Conservation (phyloP, 148 eudicot species). For the Spergularia bocconei region DNA sequence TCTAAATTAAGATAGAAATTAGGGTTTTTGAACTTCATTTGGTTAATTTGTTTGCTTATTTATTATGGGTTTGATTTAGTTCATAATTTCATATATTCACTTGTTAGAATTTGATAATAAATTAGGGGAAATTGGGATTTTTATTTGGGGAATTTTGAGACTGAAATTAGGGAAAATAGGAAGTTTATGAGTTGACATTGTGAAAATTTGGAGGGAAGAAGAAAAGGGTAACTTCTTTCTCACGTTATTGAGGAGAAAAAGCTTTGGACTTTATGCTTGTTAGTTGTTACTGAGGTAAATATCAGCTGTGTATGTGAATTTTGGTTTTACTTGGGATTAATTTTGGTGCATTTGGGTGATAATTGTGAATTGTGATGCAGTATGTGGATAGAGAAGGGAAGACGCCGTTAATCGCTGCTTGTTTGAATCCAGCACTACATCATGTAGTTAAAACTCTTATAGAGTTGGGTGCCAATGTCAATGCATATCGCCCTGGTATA, state of each 20-base stretch:
- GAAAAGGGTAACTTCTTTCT: no score
- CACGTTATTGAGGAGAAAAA: no score
- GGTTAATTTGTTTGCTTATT: not conserved
- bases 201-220: no score
- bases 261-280: no score
- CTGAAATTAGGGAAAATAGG: not conserved
- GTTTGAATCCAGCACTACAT: slow-evolving; percentile 58
- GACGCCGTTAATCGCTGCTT: slow-evolving; percentile 81
- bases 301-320: no score
- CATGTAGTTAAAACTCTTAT: slow-evolving; percentile 74
- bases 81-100: not conserved
- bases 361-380: slow-evolving; percentile 44
- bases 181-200: not conserved
- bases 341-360: not conserved
- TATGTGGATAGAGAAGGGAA: slow-evolving; percentile 87
- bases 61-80: not conserved
- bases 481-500: slow-evolving; percentile 86
- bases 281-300: no score
- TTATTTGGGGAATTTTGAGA: not conserved
- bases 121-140: not conserved
- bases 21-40: not conserved
- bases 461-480: slow-evolving; percentile 93
- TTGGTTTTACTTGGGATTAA: not conserved
- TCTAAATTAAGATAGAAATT: not conserved
- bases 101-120: not conserved